Conservation (phyloP, 2,329 filamentous ascomycete genomes). For the Epicoccum sorghinum region DNA sequence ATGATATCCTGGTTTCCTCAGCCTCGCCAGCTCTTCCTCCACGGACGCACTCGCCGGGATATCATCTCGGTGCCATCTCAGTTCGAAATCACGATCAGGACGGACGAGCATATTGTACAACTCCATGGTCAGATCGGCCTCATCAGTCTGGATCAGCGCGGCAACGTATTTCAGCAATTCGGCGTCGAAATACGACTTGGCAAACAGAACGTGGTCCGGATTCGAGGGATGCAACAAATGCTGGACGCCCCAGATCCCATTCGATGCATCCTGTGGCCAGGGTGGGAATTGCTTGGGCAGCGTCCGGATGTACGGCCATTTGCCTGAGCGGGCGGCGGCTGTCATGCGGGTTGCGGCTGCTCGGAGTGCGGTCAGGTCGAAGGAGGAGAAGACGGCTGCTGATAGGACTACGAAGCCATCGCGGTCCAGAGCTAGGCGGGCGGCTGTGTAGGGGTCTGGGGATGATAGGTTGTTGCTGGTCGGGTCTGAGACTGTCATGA, state of each 20-base stretch:
- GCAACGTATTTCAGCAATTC: slow-evolving; percentile 67
- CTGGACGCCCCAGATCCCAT: slow-evolving; percentile 89
- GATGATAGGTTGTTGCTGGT: background rate
- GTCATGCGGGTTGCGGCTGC: slow-evolving; percentile 64
- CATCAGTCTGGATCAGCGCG: slow-evolving; percentile 62
- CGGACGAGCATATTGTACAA: slow-evolving; percentile 84
- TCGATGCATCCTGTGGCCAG: slow-evolving; percentile 67
- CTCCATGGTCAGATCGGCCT: slow-evolving; percentile 77
- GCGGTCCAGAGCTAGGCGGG: slow-evolving; percentile 62
- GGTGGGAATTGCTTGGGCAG: slow-evolving; percentile 91
- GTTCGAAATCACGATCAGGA: slow-evolving; percentile 71
- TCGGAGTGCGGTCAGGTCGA: slow-evolving; percentile 63
- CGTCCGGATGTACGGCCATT: slow-evolving; percentile 82
- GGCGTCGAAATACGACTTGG: slow-evolving; percentile 73
- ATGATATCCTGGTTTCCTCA: slow-evolving; percentile 69
- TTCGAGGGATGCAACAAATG: slow-evolving; percentile 79
- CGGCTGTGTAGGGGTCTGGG: slow-evolving; percentile 34
- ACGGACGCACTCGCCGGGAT: slow-evolving; percentile 69
- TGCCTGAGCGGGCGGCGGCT: slow-evolving; percentile 67
- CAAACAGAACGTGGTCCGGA: slow-evolving; percentile 66
- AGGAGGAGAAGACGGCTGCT: slow-evolving; percentile 61
- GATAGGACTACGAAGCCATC: slow-evolving; percentile 80
- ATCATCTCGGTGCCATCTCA: slow-evolving; percentile 88
- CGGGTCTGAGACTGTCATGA: background rate
- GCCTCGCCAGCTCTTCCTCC: slow-evolving; percentile 69